Evolutionary conservation across 768 basidiomycete species (phyloP), one percentile per base, ranked within the genome.

Genomic region (Sarcomyxa edulis): DNA sequence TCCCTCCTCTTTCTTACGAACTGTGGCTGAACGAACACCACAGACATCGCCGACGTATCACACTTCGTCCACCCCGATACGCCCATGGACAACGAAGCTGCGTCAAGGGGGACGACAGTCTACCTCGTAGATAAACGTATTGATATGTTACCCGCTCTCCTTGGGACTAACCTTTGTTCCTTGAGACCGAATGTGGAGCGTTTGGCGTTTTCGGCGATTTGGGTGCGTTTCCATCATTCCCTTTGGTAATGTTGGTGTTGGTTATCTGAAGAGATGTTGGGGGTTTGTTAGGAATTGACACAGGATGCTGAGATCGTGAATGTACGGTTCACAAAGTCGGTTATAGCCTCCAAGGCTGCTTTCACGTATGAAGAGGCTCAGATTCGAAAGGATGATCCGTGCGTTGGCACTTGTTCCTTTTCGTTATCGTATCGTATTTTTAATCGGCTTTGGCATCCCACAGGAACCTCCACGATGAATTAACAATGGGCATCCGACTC

Each of bases 301-400:
- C 76, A 84, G 0, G 78, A 90, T 21, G 94, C 89, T 3, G 78
- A 95, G 30, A 95, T 98, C 22, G 82, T 93, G 37, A 81, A 87
- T 45, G 85, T 92, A 27, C 72, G 88, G 33, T 98, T 95, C 53
- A 87, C 83, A 4, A 99, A 98, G 59, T 96, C 93, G 1, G 94
- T 99, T 6, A 99, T 99, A 44, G 84, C 90, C 7, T 93, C 90
- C 4, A 99, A 97, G 56, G 84, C 83, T 34, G 92, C 95, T 0
- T 97, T 98, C 62, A 96, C 94, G 14, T 99, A 99, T 49, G 90
- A 91, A 53, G 92, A 93, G 45, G 96, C 96, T 4, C 96, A 99
- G 56, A 70, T 84, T 19, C 77, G 93, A 28, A 94, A 94, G 54
- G 96, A 98, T 51, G 86, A 98, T 61, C 72, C 73, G 92, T 92